Evolutionary conservation across 805 yeast species (phyloP).

Genomic region (Torulaspora delbrueckii): DNA sequence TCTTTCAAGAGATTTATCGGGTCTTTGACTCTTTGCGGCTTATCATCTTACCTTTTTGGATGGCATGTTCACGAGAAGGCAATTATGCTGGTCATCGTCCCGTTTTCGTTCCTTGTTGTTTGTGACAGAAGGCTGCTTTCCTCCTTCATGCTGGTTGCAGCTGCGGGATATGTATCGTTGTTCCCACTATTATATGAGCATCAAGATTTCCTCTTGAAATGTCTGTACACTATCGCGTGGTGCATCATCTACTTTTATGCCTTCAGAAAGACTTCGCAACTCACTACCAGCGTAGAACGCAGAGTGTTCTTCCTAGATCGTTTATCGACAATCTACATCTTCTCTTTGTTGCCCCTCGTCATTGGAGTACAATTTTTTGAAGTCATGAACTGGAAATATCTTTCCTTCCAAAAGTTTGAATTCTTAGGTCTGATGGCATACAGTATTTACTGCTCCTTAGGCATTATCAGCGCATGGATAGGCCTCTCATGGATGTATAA

Average conservation of each 20-base stretch:
- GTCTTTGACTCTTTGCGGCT: conserved; percentile 82
- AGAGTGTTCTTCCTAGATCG: conserved; percentile 68
- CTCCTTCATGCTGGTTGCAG: conserved; percentile 64
- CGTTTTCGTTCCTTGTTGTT: conserved; percentile 71
- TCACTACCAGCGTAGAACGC: conserved; percentile 39
- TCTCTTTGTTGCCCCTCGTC: conserved; percentile 65
- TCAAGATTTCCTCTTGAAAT: conserved; percentile 74
- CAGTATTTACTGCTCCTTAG: conserved; percentile 82
- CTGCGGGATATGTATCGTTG: conserved; percentile 80
- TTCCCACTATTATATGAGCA: conserved; percentile 82
- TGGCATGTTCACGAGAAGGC: conserved; percentile 99
- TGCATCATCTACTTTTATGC: conserved; percentile 69
- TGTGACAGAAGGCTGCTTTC: conserved; percentile 66
- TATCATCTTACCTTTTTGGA: conserved; percentile 86
- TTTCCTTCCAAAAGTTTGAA: conserved; percentile 53
- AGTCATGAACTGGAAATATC: conserved; percentile 51
- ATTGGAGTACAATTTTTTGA: conserved; percentile 45
- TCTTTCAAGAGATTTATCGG: conserved; percentile 76
- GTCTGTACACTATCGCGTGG: conserved; percentile 78
- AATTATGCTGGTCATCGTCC: conserved; percentile 80
- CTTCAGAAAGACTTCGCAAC: conserved; percentile 60
- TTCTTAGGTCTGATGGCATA: conserved; percentile 76
- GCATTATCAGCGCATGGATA: conserved; percentile 81
- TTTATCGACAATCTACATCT: conserved; percentile 57
- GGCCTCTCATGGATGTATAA: conserved; percentile 87